phyloP scores from a whole-genome alignment of 176 grass and related monocot genomes.

The Hsuehochloa calcarea region DNA sequence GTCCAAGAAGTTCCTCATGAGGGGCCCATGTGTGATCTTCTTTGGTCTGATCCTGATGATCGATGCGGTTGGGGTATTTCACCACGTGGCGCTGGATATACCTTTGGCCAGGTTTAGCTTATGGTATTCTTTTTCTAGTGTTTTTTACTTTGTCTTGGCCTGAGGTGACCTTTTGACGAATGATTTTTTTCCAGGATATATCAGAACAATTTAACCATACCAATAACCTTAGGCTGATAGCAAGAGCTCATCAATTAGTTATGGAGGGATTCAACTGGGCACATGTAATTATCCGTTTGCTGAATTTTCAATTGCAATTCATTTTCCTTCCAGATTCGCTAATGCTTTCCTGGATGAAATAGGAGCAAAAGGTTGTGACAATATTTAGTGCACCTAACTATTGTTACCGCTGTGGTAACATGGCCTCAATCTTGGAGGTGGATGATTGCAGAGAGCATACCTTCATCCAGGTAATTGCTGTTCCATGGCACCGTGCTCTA shows the following conservation, averaged over 20 bases:
- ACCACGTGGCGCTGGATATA: slow-evolving; percentile 70
- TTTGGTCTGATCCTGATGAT: slow-evolving; percentile 76
- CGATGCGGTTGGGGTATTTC: slow-evolving; percentile 74
- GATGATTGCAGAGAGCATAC: slow-evolving; percentile 73
- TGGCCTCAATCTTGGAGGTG: slow-evolving; percentile 77
- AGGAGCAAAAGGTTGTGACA: slow-evolving; percentile 77
- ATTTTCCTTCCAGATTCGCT: neutral
- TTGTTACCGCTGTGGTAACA: slow-evolving; percentile 70
- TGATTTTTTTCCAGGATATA: slow-evolving; percentile 56
- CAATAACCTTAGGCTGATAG: slow-evolving; percentile 69
- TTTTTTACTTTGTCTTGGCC: neutral
- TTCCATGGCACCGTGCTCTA: neutral
- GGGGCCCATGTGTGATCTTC: slow-evolving; percentile 69
- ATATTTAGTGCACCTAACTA: slow-evolving; percentile 79
- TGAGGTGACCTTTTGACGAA: neutral
- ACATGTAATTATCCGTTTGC: slow-evolving; percentile 44
- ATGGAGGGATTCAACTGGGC: slow-evolving; percentile 80
- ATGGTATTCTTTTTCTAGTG: neutral
- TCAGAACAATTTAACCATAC: slow-evolving; percentile 77
- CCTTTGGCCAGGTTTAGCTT: slow-evolving; percentile 60
- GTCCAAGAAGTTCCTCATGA: slow-evolving; percentile 75
- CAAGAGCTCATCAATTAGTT: slow-evolving; percentile 73
- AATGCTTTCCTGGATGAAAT: slow-evolving; percentile 16
- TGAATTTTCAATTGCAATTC: neutral
- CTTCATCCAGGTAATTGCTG: slow-evolving; percentile 58